Evolutionary conservation across 768 basidiomycete species (phyloP).

Genomic region (Mrakia frigida): DNA sequence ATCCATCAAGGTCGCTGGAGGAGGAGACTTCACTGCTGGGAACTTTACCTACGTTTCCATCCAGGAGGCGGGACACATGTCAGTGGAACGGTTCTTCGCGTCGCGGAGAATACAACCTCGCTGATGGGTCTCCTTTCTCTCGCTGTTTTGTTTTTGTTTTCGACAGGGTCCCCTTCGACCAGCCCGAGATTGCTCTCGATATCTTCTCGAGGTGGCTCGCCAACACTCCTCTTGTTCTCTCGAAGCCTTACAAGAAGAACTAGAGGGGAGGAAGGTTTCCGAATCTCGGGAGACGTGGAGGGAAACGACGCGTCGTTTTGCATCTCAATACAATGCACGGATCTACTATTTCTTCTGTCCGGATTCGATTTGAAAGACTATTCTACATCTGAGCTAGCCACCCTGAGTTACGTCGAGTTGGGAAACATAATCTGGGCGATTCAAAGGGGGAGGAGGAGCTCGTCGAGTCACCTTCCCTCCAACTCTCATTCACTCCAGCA

Average conservation of each 20-base stretch:
- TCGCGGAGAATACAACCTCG: not conserved
- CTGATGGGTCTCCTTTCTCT: not conserved
- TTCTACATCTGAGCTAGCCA: too few relatives aligned
- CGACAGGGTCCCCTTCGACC: slow-evolving; percentile 74
- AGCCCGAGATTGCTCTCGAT: slow-evolving; percentile 76
- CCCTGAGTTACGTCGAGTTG: too few relatives aligned
- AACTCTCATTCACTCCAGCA: too few relatives aligned
- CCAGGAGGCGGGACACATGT: slow-evolving; percentile 68
- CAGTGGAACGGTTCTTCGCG: slow-evolving; percentile 17
- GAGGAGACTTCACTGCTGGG: slow-evolving; percentile 62
- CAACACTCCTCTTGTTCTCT: slow-evolving; percentile 27
- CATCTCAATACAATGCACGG: too few relatives aligned
- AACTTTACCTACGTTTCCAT: slow-evolving; percentile 77
- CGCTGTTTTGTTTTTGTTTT: not conserved
- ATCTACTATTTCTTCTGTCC: too few relatives aligned
- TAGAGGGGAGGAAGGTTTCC: not conserved
- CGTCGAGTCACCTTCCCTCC: too few relatives aligned
- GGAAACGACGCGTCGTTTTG: not conserved
- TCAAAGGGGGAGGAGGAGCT: too few relatives aligned
- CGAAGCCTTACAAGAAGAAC: not conserved
- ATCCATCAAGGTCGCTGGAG: slow-evolving; percentile 61
- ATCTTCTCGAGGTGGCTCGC: slow-evolving; percentile 43
- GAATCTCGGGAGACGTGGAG: not conserved
- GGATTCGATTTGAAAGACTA: too few relatives aligned
- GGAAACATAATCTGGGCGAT: too few relatives aligned